Base-by-base conservation (phyloP, 805 yeast genomes). In the Sugiyamaella marilandica region DNA sequence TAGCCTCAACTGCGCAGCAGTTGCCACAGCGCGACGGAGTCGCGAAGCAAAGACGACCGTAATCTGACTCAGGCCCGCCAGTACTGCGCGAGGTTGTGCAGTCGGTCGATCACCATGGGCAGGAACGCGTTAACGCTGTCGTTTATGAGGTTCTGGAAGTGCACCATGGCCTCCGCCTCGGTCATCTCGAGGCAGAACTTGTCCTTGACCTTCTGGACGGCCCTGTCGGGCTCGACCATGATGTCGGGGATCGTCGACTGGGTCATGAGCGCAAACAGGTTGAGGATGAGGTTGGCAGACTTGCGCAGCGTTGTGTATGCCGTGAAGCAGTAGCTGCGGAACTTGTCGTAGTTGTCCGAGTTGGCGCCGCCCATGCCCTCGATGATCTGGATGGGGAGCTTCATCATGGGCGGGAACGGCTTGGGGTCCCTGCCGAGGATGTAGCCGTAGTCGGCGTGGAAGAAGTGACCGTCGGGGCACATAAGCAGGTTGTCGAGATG, bases 331-430 rank as follows among this genome's bases (percentile, higher is more conserved):
- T 91, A 91, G 67, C 88, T 87, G 62, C 95, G 80, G 71, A 94
- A 94, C 57, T 85, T 81, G 57, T 83, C 82, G 68, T 87, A 94
- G 66, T 92, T 91, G 41, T 85, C 86, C 48, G 92, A 89, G 56
- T 79, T 77, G 48, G 88, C 78, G 1, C 98, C 99, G 1, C 99
- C 99, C 89, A 94, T 94, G 0, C 97, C 98, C 59, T 94, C 99
- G 41, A 94, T 87, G 14, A 94, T 85, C 69, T 94, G 99, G 41
- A 94, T 94, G 0, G 99, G 99, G 36, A 94, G 73, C 65, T 94
- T 94, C 97, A 94, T 94, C 71, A 92, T 76, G 1, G 99, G 99
- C 11, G 99, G 98, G 70, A 94, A 94, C 11, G 98, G 98, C 67
- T 94, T 94, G 1, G 99, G 99, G 67, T 94, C 99, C 50, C 91